Evolutionary conservation across 345 rosid genomes (phyloP), one percentile per base, ranked within the genome.

Genomic region (Rhodamnia argentea): DNA sequence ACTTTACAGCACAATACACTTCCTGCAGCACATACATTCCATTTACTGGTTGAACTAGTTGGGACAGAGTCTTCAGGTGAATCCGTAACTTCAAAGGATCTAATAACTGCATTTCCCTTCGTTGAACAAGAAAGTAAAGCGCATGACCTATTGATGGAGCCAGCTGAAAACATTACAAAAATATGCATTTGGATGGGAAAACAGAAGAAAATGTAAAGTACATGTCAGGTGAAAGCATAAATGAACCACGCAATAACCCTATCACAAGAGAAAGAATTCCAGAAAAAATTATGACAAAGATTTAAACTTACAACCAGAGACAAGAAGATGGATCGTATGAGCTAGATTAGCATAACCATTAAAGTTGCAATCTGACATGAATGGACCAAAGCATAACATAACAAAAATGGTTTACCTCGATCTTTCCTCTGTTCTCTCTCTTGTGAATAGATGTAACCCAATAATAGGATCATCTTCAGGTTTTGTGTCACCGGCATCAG

Each of bases 1-100:
- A 96, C 97, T 88, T 93, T 91, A 82, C 93, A 91, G 88, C 92
- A 95, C 47, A 83, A 40, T 81, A 93, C 84, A 86, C 84, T 89
- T 85, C 99, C 99, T 86, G 97, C 88, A 26, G 87, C 88, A 90
- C 94, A 94, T 84, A 93, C 94, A 86, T 92, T 94, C 98, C 99
- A 97, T 4, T 89, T 88, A 83, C 58, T 88, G 22, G 88, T 83
- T 51, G 90, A 85, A 87, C 83, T 85, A 55, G 58, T 81, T 29
- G 86, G 88, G 27, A 87, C 60, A 83, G 90, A 86, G 85, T 92
- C 93, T 52, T 40, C 87, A 18, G 76, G 59, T 44, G 84, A 87
- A 88, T 90, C 89, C 1, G 88, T 84, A 75, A 91, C 44, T 83
- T 89, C 90, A 87, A 92, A 29, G 22, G 93, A 89, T 86, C 91